These are phyloP conservation scores for Pyricularia sp. DNA, from an alignment of 2,329 filamentous ascomycete species.

Conservation along the genomic window DNA sequence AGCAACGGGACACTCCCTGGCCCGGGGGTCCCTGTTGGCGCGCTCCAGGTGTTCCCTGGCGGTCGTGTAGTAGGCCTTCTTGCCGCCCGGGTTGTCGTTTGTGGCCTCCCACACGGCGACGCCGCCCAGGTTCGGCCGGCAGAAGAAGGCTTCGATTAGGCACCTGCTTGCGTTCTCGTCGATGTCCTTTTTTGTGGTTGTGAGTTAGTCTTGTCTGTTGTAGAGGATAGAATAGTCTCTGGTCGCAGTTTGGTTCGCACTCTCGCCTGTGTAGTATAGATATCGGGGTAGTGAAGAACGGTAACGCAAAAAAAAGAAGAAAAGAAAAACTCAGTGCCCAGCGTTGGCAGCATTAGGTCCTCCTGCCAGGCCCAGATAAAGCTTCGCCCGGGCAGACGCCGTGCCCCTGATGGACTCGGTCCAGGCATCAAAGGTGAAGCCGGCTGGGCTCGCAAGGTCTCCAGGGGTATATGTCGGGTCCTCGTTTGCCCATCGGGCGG, in stretches of 20 bases:
- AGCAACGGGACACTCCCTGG: background rate
- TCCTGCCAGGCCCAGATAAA: conserved; percentile 34
- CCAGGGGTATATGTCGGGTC: conserved; percentile 19
- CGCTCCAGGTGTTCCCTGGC: background rate
- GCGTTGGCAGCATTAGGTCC: conserved; percentile 16
- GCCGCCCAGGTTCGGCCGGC: conserved; percentile 30
- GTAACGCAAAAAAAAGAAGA: too few relatives aligned
- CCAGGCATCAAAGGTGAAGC: conserved; percentile 36
- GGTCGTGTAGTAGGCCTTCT: background rate
- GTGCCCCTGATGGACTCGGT: conserved; percentile 21
- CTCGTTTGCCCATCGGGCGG: conserved; percentile 20
- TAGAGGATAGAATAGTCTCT: too few relatives aligned
- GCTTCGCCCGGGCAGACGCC: conserved; percentile 29
- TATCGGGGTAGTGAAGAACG: background rate
- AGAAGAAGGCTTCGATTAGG: conserved; percentile 28
- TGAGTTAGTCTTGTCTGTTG: background rate
- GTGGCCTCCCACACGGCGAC: conserved; percentile 36
- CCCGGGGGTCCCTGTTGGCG: background rate
- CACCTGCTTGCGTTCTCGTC: conserved; percentile 17
- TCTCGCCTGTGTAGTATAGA: too few relatives aligned
- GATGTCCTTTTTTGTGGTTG: conserved; percentile 16
- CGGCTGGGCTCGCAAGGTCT: conserved; percentile 11
- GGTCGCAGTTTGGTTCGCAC: too few relatives aligned
- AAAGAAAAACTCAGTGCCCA: conserved; percentile 15
- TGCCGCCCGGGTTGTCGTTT: conserved; percentile 2